These are phyloP conservation scores for Phoenix roebelenii DNA, from an alignment of 176 grass and related monocot species.

Conservation along the genomic window DNA sequence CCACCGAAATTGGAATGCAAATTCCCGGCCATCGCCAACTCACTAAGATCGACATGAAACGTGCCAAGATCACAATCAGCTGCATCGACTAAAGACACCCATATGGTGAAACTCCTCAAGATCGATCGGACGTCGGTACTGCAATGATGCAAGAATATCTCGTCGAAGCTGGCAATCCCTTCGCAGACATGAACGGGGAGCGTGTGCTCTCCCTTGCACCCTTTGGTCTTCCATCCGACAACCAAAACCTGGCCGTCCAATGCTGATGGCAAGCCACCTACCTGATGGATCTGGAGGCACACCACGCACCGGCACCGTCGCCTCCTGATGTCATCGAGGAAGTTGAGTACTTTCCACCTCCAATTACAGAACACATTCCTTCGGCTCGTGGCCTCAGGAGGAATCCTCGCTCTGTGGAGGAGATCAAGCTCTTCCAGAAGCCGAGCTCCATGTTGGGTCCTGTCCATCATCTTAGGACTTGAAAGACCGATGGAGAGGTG, in stretches of 20 bases:
- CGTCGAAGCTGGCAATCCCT: constrained; percentile 52
- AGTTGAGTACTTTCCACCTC: constrained; percentile 41
- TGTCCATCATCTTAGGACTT: constrained; percentile 33
- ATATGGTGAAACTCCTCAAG: constrained; percentile 49
- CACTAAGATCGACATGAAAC: constrained; percentile 58
- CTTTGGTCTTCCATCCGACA: constrained; percentile 69
- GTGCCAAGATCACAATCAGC: constrained; percentile 47
- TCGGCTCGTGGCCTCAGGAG: constrained; percentile 16
- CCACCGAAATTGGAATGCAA: constrained; percentile 39
- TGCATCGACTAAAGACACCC: constrained; percentile 58
- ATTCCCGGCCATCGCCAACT: constrained; percentile 28
- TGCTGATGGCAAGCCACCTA: constrained; percentile 33
- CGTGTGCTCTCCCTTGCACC: constrained; percentile 67
- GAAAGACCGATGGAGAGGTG: neutral
- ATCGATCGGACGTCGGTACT: constrained; percentile 27
- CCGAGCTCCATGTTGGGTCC: constrained; percentile 30
- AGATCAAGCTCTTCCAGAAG: constrained; percentile 62
- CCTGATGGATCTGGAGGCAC: constrained; percentile 79
- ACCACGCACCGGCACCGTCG: constrained; percentile 48
- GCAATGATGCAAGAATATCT: constrained; percentile 74
- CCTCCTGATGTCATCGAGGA: constrained; percentile 37
- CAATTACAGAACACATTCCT: constrained; percentile 33
- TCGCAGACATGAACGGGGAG: constrained; percentile 30
- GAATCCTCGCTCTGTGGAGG: constrained; percentile 31
- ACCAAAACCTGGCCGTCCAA: constrained; percentile 46